Percentiles rank a stretch among this genome's conserved stretches.
These are phyloP conservation scores for Thalia dealbata DNA, from an alignment of 176 grass and related monocot genomes.

Conservation along the genomic window DNA sequence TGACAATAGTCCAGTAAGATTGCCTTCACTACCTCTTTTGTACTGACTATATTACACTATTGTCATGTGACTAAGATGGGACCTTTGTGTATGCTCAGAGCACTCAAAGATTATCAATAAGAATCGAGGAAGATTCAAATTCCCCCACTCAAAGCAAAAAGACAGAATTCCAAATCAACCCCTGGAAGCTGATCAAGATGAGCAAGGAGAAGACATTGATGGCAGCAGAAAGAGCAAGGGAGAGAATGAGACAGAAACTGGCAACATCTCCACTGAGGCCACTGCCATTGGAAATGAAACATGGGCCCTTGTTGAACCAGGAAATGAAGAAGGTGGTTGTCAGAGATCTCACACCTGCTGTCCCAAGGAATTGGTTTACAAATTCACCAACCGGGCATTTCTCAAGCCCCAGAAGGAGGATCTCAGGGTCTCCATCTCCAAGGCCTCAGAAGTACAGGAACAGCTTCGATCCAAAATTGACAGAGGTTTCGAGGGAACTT, in stretches of 20 bases:
- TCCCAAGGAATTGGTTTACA: constrained; percentile 53
- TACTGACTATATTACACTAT: neutral
- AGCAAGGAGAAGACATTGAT: constrained; percentile 77
- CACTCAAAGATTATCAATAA: constrained; percentile 55
- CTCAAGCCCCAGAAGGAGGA: constrained; percentile 58
- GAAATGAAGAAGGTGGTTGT: constrained; percentile 31
- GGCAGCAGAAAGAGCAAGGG: constrained; percentile 61
- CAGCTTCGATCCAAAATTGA: constrained; percentile 64
- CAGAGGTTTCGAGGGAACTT: constrained; percentile 73
- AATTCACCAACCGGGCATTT: constrained; percentile 42
- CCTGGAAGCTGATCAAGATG: constrained; percentile 88
- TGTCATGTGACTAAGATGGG: neutral
- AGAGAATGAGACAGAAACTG: constrained; percentile 55
- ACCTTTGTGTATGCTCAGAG: constrained; percentile 34
- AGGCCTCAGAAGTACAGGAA: constrained; percentile 51
- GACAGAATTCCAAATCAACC: constrained; percentile 59
- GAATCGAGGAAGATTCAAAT: constrained; percentile 53
- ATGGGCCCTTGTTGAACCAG: constrained; percentile 48
- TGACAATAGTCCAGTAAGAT: constrained; percentile 46
- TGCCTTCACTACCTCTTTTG: neutral
- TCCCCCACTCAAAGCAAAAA: constrained; percentile 32
- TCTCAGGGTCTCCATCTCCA: constrained; percentile 61
- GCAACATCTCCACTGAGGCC: constrained; percentile 44
- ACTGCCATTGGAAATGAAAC: constrained; percentile 69
- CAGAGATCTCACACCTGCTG: constrained; percentile 41